A percentile compares a stretch with the other conserved stretches of the same genome.
phyloP scores from a whole-genome alignment of 2,329 filamentous ascomycete species.

The Claviceps digitariae region DNA sequence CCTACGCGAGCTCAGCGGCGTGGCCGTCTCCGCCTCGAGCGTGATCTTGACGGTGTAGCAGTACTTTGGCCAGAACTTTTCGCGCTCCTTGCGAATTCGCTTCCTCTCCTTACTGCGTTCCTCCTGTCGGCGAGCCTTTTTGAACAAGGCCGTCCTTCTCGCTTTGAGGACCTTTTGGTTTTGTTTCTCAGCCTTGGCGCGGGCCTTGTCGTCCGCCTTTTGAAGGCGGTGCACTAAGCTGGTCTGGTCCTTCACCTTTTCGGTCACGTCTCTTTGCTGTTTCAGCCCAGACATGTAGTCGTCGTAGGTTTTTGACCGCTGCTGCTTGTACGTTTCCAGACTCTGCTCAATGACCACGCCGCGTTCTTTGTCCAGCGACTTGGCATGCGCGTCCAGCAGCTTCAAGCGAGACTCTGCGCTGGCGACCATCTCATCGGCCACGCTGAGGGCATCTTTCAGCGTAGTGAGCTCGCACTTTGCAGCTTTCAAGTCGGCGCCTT shows the following conservation, averaged over 20 bases:
- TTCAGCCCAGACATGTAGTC: constrained; percentile 24
- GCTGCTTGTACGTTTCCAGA: constrained; percentile 27
- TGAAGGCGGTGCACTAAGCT: constrained; percentile 20
- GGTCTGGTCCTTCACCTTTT: constrained; percentile 18
- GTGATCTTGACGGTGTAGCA: constrained; percentile 35
- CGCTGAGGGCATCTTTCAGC: constrained; percentile 12
- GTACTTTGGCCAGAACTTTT: constrained; percentile 33
- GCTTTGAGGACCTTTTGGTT: constrained; percentile 21
- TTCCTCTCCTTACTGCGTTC: constrained; percentile 28
- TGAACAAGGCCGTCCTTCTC: constrained; percentile 22
- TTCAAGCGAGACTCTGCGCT: constrained; percentile 19
- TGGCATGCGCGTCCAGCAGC: constrained; percentile 25
- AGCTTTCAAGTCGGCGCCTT: constrained; percentile 7
- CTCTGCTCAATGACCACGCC: constrained; percentile 21
- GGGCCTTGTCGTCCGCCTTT: constrained; percentile 14
- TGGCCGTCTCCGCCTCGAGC: constrained; percentile 29
- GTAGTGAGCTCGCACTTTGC: constrained; percentile 17
- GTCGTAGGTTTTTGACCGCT: constrained; percentile 28
- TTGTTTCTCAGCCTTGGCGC: constrained; percentile 16
- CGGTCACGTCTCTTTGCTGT: constrained; percentile 18
- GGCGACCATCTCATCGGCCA: background rate
- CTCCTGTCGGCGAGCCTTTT: constrained; percentile 20
- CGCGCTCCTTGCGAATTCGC: constrained; percentile 28
- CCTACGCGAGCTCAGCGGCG: constrained; percentile 32
- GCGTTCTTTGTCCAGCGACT: constrained; percentile 22